Conservation (phyloP, 176 grass and related monocot genomes). For the Echinochloa phyllopogon region DNA sequence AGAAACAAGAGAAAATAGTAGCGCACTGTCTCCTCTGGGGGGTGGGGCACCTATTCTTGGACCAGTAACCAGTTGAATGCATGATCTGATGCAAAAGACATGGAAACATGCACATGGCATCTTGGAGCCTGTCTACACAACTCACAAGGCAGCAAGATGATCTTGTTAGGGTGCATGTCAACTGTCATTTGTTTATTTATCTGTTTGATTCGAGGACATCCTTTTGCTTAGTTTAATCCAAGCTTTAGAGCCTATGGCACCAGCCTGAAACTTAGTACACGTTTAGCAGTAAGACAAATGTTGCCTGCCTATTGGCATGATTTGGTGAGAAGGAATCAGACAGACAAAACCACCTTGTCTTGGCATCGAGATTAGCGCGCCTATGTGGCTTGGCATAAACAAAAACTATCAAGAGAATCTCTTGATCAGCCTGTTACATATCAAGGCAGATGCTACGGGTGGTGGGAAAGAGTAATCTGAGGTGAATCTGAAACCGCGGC, state of each 20-base stretch:
- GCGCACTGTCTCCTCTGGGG: constrained; percentile 12
- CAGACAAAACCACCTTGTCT: constrained; percentile 24
- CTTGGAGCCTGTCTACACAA: constrained; percentile 22
- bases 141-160: constrained; percentile 32
- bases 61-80: constrained; percentile 29
- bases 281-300: constrained; percentile 31
- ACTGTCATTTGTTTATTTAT: constrained; percentile 31
- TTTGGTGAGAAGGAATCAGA: constrained; percentile 10
- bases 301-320: constrained; percentile 20
- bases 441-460: background rate
- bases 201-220: constrained; percentile 17
- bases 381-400: background rate
- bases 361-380: constrained; percentile 9
- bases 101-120: constrained; percentile 39
- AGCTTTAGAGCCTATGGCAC: constrained; percentile 22
- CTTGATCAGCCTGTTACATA: background rate
- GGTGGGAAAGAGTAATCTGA: background rate
- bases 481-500: constrained; percentile 24
- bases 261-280: constrained; percentile 31
- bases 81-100: constrained; percentile 49
- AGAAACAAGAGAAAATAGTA: background rate
- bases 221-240: constrained; percentile 30
- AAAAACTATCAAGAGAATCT: constrained; percentile 37
- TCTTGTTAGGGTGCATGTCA: constrained; percentile 38
- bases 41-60: background rate